Evolutionary conservation across 1,139 yeast species (phyloP).

Genomic region (Yamadazyma sp.): DNA sequence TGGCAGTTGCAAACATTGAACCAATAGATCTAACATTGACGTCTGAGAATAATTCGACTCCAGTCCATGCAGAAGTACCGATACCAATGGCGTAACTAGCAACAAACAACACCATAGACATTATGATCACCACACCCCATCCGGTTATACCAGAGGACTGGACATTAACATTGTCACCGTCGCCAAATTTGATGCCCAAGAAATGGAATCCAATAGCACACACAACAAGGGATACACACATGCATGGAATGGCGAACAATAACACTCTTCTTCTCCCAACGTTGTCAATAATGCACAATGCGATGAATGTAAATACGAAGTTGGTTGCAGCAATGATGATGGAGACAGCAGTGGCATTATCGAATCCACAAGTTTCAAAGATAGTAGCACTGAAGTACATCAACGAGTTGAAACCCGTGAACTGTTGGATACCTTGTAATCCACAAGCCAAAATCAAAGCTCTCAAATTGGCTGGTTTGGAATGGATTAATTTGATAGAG

Average conservation of each 20-base stretch:
- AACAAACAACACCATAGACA: conserved; percentile 82
- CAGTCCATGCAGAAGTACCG: conserved; percentile 98
- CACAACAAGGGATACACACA: conserved; percentile 71
- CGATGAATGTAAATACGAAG: conserved; percentile 78
- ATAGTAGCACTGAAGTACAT: conserved; percentile 93
- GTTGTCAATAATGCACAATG: conserved; percentile 78
- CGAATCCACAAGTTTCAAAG: conserved; percentile 84
- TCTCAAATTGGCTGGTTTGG: conserved; percentile 77
- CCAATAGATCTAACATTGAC: conserved; percentile 87
- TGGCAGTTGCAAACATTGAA: conserved; percentile 86
- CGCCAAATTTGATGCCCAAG: conserved; percentile 58
- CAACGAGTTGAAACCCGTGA: conserved; percentile 91
- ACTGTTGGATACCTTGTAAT: conserved; percentile 91
- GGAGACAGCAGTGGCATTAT: conserved; percentile 88
- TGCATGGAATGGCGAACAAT: conserved; percentile 72
- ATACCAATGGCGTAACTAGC: conserved; percentile 92
- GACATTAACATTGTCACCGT: conserved; percentile 44
- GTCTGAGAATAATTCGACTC: conserved; percentile 91
- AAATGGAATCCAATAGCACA: conserved; percentile 90
- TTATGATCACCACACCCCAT: conserved; percentile 85
- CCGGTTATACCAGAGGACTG: conserved; percentile 54
- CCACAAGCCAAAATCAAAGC: conserved; percentile 90
- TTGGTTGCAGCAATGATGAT: conserved; percentile 90
- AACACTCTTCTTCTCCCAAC: conserved; percentile 84
- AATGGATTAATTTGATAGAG: conserved; percentile 68